Base-by-base conservation (phyloP, 2,329 filamentous ascomycete species). In the Zalaria obscura region DNA sequence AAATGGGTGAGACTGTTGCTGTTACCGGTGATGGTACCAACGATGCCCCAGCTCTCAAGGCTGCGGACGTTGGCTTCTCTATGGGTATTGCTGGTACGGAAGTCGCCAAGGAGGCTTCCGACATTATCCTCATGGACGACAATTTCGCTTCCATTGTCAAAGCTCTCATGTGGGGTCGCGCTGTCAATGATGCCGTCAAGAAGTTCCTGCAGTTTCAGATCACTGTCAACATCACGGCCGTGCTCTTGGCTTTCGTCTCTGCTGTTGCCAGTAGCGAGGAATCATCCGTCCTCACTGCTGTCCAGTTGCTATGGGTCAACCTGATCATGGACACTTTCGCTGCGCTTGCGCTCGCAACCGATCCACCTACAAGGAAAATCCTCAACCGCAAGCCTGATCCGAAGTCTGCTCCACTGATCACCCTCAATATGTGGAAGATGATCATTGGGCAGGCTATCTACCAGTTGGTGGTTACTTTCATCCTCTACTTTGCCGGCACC, bases 371-470 rank as follows among this genome's bases (percentile, higher is more conserved):
- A 8, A 79, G 83, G 40, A 82, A 77, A 50, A 80, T 94, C 26
- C 66, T 94, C 39, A 69, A 93, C 51, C 77, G 87, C 42, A 87
- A 85, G 60, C 84, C 84, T 1, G 77, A 84, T 44, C 73, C 78
- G 3, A 87, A 86, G 55, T 79, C 75, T 27, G 79, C 80, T 5
- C 71, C 80, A 1, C 67, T 89, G 4, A 91, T 96, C 52, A 93
- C 87, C 1, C 68, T 81, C 29, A 88, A 82, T 11, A 96, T 96
- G 89, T 93, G 89, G 89, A 96, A 96, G 70, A 96, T 96, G 89
- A 95, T 96, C 47, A 73, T 94, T 36, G 89, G 88, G 2, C 87
- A 96, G 60, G 78, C 87, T 2, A 70, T 94, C 44, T 96, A 91
- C 61, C 88, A 96, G 60, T 75, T 96, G 0, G 69, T 69, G 4